Percentiles rank a stretch among this genome's conserved stretches.
phyloP scores from a whole-genome alignment of 2,329 filamentous ascomycete genomes.

The Macroventuria anomochaeta region DNA sequence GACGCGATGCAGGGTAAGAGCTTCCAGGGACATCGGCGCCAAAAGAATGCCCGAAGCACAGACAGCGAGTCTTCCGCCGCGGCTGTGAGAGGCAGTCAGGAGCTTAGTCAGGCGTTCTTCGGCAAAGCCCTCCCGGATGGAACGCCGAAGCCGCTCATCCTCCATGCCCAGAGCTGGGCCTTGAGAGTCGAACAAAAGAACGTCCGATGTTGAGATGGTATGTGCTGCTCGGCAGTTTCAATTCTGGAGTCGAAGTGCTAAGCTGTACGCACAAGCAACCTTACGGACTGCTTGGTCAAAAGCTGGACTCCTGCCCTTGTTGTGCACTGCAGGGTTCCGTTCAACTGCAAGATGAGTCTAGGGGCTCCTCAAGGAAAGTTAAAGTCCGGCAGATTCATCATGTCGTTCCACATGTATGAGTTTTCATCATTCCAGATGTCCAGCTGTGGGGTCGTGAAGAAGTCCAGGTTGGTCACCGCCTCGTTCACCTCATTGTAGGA shows the following conservation, averaged over 20 bases:
- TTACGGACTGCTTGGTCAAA: not conserved
- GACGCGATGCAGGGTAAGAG: slow-evolving; percentile 14
- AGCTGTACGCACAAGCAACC: not conserved
- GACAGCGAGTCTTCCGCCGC: slow-evolving; percentile 1
- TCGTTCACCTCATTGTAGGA: slow-evolving; percentile 72
- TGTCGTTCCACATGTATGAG: slow-evolving; percentile 42
- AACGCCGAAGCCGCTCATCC: slow-evolving; percentile 2
- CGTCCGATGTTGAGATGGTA: not conserved
- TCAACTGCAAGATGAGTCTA: too few species aligned
- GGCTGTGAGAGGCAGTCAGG: slow-evolving; percentile 12
- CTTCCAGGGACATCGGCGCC: slow-evolving; percentile 6
- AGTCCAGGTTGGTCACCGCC: slow-evolving; percentile 68
- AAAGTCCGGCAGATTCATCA: slow-evolving; percentile 44
- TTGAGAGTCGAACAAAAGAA: slow-evolving; percentile 2
- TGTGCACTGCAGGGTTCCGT: too few species aligned
- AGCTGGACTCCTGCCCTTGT: too few species aligned
- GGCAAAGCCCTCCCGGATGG: slow-evolving; percentile 2
- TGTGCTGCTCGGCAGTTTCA: slow-evolving; percentile 2
- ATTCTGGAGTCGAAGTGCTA: not conserved
- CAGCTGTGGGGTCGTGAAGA: slow-evolving; percentile 63
- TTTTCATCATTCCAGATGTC: slow-evolving; percentile 64
- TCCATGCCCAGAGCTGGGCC: not conserved
- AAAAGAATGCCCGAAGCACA: slow-evolving; percentile 14
- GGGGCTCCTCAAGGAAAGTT: slow-evolving; percentile 39
- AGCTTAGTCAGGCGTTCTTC: slow-evolving; percentile 11